Evolutionary conservation across 441 rosid genomes (phyloP).

Genomic region (Rhodomyrtus psidioides): DNA sequence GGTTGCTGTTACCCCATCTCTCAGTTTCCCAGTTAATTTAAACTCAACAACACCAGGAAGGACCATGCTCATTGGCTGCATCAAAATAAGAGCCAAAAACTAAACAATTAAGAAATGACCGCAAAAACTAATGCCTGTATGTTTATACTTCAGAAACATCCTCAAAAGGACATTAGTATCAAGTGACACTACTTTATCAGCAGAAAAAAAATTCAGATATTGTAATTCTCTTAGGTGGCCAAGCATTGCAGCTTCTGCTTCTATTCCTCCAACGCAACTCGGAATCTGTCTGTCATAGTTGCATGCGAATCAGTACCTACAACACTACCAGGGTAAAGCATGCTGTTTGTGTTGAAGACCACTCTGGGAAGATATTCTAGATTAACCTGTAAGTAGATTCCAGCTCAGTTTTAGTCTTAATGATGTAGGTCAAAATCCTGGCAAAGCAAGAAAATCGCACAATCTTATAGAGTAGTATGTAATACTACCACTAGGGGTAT

Average conservation of each 20-base stretch:
- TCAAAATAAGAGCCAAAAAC: neutral
- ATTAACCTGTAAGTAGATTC: conserved; percentile 37
- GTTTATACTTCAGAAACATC: neutral
- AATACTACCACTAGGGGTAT: neutral
- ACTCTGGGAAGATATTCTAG: conserved; percentile 64
- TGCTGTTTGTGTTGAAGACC: conserved; percentile 47
- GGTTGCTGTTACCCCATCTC: conserved; percentile 65
- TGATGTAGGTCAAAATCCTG: neutral
- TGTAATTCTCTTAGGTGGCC: conserved; percentile 44
- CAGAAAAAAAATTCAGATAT: neutral
- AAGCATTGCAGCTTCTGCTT: conserved; percentile 79
- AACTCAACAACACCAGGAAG: conserved; percentile 72
- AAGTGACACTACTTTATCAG: neutral
- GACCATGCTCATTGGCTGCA: conserved; percentile 83
- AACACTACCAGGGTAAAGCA: conserved; percentile 65
- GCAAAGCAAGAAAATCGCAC: neutral
- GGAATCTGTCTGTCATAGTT: conserved; percentile 67
- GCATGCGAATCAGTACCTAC: conserved; percentile 78
- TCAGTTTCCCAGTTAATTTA: conserved; percentile 46
- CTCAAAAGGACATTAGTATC: neutral
- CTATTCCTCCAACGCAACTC: conserved; percentile 79
- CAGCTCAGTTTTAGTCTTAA: neutral
- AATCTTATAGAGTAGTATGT: neutral
- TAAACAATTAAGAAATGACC: neutral
- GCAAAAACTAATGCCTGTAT: neutral